Base-by-base conservation (phyloP, 192 early-diverging fungal genomes). In the Thamnidium elegans region DNA sequence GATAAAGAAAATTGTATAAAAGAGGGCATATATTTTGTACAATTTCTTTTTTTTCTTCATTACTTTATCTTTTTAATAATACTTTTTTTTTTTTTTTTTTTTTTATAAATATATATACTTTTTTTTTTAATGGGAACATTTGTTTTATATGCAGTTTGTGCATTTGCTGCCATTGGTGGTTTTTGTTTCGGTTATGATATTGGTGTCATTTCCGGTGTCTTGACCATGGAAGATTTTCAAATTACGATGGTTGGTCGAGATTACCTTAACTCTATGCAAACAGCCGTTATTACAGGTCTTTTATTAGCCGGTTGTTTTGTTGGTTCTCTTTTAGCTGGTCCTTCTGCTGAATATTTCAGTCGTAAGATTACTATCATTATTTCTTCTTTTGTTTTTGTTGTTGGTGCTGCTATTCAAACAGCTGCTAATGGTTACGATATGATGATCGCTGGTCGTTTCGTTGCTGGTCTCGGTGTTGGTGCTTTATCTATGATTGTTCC, bases 351-450 rank as follows among this genome's bases (percentile, higher is more conserved):
- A 50, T 1, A 30, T 23, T 14, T 86, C 58, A 82, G 85, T 11
- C 86, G 92, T 54, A 88, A 85, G 44, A 72, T 67, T 45, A 81
- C 87, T 19, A 89, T 93, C 69, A 82, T 91, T 66, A 10, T 78
- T 0, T 84, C 81, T 32, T 81, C 79, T 32, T 31, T 78, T 17
- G 73, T 91, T 30, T 97, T 93, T 72, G 72, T 79, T 17, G 52
- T 92, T 32, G 94, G 94, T 47, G 87, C 79, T 32, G 76, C 83
- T 59, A 72, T 94, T 55, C 92, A 97, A 69, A 82, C 86, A 9
- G 79, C 75, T 9, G 55, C 86, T 7, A 74, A 68, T 23, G 77
- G 75, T 54, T 73, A 78, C 60, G 81, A 50, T 36, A 77, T 89
- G 77, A 77, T 94, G 30, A 81, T 88, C 36, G 79, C 72, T 23